Evolutionary conservation across 305 asterid genomes (phyloP).

Genomic region (Plantago coronopus): DNA sequence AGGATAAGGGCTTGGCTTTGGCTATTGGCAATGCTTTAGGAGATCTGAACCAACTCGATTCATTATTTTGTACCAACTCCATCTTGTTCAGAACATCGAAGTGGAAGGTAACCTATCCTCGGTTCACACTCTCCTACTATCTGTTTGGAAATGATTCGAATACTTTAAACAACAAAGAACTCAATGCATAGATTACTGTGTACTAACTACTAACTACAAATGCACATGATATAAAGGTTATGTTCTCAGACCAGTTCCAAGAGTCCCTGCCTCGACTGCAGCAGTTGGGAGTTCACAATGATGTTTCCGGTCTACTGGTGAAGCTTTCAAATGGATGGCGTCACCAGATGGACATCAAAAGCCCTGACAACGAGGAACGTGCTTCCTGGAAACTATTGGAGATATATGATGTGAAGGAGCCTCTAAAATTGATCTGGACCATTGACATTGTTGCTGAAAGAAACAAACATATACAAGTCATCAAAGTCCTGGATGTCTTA

Average conservation of each 20-base stretch:
- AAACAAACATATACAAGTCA: constrained; percentile 33
- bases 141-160: background rate
- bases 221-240: background rate
- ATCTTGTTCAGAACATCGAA: constrained; percentile 26
- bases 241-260: constrained; percentile 34
- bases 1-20: constrained; percentile 28
- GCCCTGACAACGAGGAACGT: background rate
- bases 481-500: constrained; percentile 39
- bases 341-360: constrained; percentile 12
- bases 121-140: background rate
- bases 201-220: background rate
- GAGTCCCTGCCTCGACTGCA: constrained; percentile 26
- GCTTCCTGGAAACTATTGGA: constrained; percentile 32
- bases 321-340: constrained; percentile 57
- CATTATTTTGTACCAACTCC: constrained; percentile 12
- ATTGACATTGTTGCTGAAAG: constrained; percentile 33
- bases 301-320: constrained; percentile 30
- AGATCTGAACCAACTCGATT: constrained; percentile 21
- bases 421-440: constrained; percentile 41
- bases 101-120: constrained; percentile 39
- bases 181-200: too few species aligned
- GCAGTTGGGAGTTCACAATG: constrained; percentile 21
- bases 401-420: constrained; percentile 30
- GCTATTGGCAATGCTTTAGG: constrained; percentile 27
- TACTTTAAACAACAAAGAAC: background rate